Evolutionary conservation across 1,284 basidiomycete species (phyloP).

Genomic region (Mycosarcoma mackinlayi): DNA sequence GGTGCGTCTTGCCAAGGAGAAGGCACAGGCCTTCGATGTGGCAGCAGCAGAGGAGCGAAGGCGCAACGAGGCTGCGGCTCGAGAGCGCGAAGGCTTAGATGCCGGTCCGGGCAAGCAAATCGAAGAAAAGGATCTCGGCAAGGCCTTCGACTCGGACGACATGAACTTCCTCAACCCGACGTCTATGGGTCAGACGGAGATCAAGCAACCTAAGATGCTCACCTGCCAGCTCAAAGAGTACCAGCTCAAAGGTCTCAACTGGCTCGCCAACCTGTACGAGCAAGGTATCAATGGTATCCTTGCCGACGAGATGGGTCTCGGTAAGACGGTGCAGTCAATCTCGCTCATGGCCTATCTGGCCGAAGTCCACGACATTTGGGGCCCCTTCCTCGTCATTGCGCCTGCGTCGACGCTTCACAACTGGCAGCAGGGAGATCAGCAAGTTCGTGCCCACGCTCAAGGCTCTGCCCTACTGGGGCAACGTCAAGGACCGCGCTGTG

Average conservation of each 20-base stretch:
- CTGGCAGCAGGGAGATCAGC: constrained; percentile 98
- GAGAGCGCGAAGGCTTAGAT: constrained; percentile 36
- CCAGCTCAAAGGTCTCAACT: constrained; percentile 97
- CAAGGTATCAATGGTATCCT: constrained; percentile 80
- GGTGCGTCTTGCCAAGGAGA: constrained; percentile 81
- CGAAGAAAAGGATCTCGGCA: constrained; percentile 61
- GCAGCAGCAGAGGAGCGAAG: constrained; percentile 79
- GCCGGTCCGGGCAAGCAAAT: constrained; percentile 38
- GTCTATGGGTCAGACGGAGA: constrained; percentile 81
- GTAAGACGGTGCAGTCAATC: constrained; percentile 96
- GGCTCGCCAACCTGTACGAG: constrained; percentile 97
- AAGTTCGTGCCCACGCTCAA: constrained; percentile 94
- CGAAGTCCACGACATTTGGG: constrained; percentile 98
- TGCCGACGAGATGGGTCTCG: constrained; percentile 83
- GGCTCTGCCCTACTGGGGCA: constrained; percentile 97
- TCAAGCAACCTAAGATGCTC: constrained; percentile 93
- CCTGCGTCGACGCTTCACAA: constrained; percentile 98
- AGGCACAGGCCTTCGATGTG: constrained; percentile 86
- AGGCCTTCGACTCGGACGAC: constrained; percentile 77
- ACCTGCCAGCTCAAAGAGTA: constrained; percentile 98
- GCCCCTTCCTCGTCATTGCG: constrained; percentile 98
- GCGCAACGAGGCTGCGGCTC: constrained; percentile 74
- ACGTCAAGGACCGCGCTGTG: constrained; percentile 93
- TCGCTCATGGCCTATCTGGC: constrained; percentile 96
- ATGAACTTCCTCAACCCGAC: constrained; percentile 99